Conservation (phyloP, 2,329 filamentous ascomycete species). For the Parascedosporium putredinis region DNA sequence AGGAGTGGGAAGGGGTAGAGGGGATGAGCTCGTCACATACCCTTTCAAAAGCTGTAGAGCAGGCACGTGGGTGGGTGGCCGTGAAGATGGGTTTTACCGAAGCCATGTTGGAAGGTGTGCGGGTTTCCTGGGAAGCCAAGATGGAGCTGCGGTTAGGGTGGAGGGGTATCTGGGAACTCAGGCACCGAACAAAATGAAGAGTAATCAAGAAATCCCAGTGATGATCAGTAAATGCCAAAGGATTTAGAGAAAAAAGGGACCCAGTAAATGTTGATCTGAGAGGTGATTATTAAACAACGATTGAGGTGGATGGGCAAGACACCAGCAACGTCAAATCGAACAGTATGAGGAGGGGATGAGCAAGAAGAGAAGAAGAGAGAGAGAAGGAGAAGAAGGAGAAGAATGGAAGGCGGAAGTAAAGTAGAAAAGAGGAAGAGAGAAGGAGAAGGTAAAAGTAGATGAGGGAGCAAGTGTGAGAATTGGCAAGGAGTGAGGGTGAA, state of each 20-base stretch:
- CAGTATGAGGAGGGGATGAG: too few species aligned
- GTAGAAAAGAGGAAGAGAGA: too few species aligned
- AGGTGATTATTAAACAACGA: not conserved
- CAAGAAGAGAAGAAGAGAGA: too few species aligned
- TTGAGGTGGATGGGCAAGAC: not conserved
- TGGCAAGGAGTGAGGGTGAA: too few species aligned
- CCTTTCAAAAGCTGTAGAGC: slow-evolving; percentile 93
- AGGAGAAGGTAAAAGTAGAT: too few species aligned
- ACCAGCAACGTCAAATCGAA: too few species aligned
- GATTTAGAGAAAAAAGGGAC: not conserved
- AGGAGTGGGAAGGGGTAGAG: not conserved
- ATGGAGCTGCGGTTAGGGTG: not conserved
- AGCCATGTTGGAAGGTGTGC: slow-evolving; percentile 44
- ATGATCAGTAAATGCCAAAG: not conserved
- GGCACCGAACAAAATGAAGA: not conserved
- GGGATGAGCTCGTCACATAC: slow-evolving; percentile 35
- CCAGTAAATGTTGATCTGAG: not conserved
- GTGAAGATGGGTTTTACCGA: slow-evolving; percentile 63
- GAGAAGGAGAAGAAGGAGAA: too few species aligned
- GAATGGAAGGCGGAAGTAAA: too few species aligned
- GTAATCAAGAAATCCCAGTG: not conserved
- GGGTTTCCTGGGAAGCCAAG: too few species aligned
- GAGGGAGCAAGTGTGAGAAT: too few species aligned
- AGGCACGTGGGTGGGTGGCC: slow-evolving; percentile 86
- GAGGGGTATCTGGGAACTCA: not conserved